Evolutionary conservation across 2,329 filamentous ascomycete species (phyloP).

Genomic region (Eutypa lata): DNA sequence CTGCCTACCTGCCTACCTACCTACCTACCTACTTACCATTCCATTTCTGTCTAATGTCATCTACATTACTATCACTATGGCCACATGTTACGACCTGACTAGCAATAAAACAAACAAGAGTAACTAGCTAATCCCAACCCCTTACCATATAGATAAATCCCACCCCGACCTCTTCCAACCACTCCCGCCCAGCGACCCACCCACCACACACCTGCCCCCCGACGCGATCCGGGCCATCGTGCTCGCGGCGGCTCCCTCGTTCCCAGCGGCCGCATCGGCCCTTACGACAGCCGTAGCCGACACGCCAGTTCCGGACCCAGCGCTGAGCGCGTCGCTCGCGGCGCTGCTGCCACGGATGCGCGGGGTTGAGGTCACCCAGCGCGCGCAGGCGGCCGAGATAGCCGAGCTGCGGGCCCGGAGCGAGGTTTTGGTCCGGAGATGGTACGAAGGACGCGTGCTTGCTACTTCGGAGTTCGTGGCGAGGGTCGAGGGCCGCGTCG

Average conservation of each 20-base stretch:
- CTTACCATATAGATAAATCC: slow-evolving; percentile 51
- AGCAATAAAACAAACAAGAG: too few relatives aligned
- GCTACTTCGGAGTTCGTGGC: slow-evolving; percentile 66
- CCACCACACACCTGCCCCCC: slow-evolving; percentile 44
- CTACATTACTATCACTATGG: too few relatives aligned
- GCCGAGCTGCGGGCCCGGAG: slow-evolving; percentile 61
- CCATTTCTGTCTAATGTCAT: slow-evolving; percentile 4
- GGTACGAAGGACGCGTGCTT: slow-evolving; percentile 73
- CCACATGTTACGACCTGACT: too few relatives aligned
- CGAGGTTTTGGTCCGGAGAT: slow-evolving; percentile 60
- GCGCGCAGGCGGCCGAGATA: slow-evolving; percentile 60
- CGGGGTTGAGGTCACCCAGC: slow-evolving; percentile 57
- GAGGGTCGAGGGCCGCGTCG: slow-evolving; percentile 66
- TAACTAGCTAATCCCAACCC: too few relatives aligned
- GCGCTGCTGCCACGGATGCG: slow-evolving; percentile 60
- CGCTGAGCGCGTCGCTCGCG: slow-evolving; percentile 54
- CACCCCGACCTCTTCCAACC: slow-evolving; percentile 55
- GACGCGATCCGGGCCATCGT: slow-evolving; percentile 53
- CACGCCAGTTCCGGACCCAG: slow-evolving; percentile 54
- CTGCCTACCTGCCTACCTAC: neutral
- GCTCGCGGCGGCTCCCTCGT: slow-evolving; percentile 54
- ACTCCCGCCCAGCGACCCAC: slow-evolving; percentile 42
- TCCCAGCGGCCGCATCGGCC: slow-evolving; percentile 53
- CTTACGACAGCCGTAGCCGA: slow-evolving; percentile 55
- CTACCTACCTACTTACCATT: neutral